Evolutionary conservation across 768 basidiomycete genomes (phyloP), one percentile per base, ranked within the genome.

Genomic region (Phylloporus arenicola): DNA sequence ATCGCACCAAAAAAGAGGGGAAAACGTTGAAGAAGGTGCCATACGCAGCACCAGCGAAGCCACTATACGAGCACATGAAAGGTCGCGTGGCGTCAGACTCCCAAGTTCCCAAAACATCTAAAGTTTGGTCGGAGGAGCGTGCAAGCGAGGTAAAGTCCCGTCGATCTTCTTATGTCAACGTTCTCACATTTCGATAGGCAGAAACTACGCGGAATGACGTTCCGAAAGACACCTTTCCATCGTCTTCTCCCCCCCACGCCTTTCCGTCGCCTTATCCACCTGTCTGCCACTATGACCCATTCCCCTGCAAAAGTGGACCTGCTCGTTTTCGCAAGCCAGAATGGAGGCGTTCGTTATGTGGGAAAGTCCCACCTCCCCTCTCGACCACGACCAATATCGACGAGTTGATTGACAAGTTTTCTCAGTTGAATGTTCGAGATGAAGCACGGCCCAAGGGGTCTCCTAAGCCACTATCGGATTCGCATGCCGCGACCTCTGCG

Each of bases 251-350:
- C 7, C 34, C 24, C 1, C 60, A 61, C 14, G 54, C 52, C 0
- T 61, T 62, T 39, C 60, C 60, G 0, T 56, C 54, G 0, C 1
- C 27, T 8, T 61, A 61, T 33, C 60, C 60, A 8, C 50, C 54
- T 0, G 43, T 3, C 2, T 62, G 60, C 19, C 10, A 6, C 38
- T 48, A 62, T 6, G 51, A 61, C 25, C 60, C 60, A 12, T 61
- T 61, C 4, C 60, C 51, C 0, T 56, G 54, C 47, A 59, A 59
- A 50, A 35, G 20, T 2, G 35, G 54, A 0, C n/a, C 40, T 3
- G 2, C 17, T 16, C 12, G 0, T 25, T 35, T 62, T 4, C 2
- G 11, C 13, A 24, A 41, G 10, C 45, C 43, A 14, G 33, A 45
- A n/a, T 59, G 60, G 57, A 31, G 22, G 24, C 57, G 54, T 8